phyloP scores from a whole-genome alignment of 306 rosid species.

The Rosa lucieae region DNA sequence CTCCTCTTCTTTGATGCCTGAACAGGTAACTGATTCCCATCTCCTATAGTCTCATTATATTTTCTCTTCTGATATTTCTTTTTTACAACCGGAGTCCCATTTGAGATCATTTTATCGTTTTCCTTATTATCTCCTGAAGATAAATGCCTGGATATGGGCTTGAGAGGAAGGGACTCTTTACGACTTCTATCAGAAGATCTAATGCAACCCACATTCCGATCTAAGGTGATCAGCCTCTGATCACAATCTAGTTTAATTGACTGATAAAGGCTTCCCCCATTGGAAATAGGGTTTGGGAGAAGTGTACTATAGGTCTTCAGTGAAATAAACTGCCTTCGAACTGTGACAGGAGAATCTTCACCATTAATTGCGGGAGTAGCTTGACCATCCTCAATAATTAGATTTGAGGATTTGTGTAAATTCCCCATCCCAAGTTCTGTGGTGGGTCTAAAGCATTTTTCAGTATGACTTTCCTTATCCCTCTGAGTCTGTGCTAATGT shows the following conservation, averaged over 20 bases:
- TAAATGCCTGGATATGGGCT: constrained; percentile 19
- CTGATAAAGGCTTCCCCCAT: constrained; percentile 23
- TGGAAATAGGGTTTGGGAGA: constrained; percentile 27
- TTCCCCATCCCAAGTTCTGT: constrained; percentile 43
- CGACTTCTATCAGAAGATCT: constrained; percentile 38
- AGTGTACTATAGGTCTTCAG: constrained; percentile 58
- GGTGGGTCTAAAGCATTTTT: constrained; percentile 28
- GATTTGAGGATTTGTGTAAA: constrained; percentile 28
- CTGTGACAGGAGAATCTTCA: constrained; percentile 35
- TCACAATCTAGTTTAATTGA: constrained; percentile 33
- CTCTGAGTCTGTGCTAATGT: constrained; percentile 25
- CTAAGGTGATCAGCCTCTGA: constrained; percentile 29
- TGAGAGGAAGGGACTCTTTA: constrained; percentile 21
- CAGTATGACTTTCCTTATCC: constrained; percentile 29
- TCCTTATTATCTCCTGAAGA: constrained; percentile 34
- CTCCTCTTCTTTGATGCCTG: constrained; percentile 33
- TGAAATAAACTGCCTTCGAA: constrained; percentile 39
- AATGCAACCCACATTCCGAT: constrained; percentile 32
- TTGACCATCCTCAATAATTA: constrained; percentile 32
- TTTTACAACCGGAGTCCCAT: constrained; percentile 30
- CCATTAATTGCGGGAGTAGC: constrained; percentile 24
- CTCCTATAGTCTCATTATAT: constrained; percentile 29
- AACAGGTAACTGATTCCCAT: constrained; percentile 23
- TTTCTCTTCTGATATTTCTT: constrained; percentile 29
- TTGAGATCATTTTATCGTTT: constrained; percentile 30